These are phyloP conservation scores for Kluyveromyces sp. DNA, from an alignment of 1,139 yeast genomes.

Conservation along the genomic window DNA sequence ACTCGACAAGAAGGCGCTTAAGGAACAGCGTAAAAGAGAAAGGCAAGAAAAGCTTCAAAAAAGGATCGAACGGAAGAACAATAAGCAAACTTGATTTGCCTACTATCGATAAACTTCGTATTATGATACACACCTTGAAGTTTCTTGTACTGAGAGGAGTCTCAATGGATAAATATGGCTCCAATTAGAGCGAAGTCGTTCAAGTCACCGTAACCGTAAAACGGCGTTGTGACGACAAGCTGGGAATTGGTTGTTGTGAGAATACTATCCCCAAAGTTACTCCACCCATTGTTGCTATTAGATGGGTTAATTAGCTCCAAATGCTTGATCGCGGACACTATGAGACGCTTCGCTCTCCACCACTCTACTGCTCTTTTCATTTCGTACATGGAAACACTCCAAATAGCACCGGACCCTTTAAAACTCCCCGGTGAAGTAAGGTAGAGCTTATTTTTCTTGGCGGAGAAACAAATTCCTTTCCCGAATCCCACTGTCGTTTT, in stretches of 20 bases:
- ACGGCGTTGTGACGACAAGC: conserved; percentile 43
- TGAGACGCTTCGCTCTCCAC: conserved; percentile 9
- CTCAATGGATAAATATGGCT: conserved; percentile 3
- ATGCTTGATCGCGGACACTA: conserved; percentile 11
- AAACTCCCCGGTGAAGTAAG: conserved; percentile 38
- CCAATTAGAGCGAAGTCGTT: conserved; percentile 17
- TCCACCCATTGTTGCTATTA: conserved; percentile 24
- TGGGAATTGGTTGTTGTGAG: conserved; percentile 22
- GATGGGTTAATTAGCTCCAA: conserved; percentile 10
- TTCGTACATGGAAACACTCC: conserved; percentile 32
- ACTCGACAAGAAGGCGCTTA: conserved; percentile 16
- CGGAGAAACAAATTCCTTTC: conserved; percentile 23
- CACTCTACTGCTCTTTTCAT: conserved; percentile 13
- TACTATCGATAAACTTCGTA: not conserved
- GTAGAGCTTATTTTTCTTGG: conserved; percentile 21
- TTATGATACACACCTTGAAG: too few relatives aligned
- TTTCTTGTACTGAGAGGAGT: too few relatives aligned
- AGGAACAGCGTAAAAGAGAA: conserved; percentile 25
- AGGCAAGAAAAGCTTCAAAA: conserved; percentile 24
- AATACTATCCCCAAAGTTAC: conserved; percentile 39
- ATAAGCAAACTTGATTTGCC: not conserved
- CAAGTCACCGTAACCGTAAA: conserved; percentile 33
- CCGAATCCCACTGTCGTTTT: conserved; percentile 34
- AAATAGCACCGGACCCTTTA: conserved; percentile 39
- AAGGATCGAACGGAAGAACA: conserved; percentile 21